These are phyloP conservation scores for Lentinula lateritia DNA, from an alignment of 768 basidiomycete species.

Conservation along the genomic window DNA sequence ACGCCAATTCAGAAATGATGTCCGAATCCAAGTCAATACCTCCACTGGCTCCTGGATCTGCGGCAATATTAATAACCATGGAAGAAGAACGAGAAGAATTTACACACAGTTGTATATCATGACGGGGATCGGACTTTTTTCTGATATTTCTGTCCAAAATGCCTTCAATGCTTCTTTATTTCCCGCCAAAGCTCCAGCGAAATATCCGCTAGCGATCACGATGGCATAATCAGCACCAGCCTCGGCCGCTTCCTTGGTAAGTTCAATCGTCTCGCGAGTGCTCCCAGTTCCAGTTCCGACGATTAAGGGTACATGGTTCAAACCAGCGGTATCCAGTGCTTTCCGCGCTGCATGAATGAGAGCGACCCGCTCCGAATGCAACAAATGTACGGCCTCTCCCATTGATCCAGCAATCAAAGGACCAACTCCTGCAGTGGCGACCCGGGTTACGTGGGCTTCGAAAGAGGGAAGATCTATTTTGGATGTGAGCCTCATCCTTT, in stretches of 20 bases:
- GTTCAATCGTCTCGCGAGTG: constrained; percentile 75
- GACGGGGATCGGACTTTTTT: constrained; percentile 81
- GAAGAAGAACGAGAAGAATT: not conserved
- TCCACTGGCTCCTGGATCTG: constrained; percentile 82
- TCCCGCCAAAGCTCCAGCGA: constrained; percentile 63
- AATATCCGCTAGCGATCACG: constrained; percentile 85
- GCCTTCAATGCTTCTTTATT: constrained; percentile 68
- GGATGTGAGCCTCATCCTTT: constrained; percentile 6
- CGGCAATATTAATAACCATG: constrained; percentile 10
- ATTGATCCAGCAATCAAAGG: constrained; percentile 77
- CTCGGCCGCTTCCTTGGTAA: constrained; percentile 70
- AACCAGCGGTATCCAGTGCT: constrained; percentile 63
- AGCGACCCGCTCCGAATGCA: constrained; percentile 58
- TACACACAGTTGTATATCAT: constrained; percentile 83
- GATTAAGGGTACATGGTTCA: constrained; percentile 59
- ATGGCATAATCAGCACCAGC: constrained; percentile 87
- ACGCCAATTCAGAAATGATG: constrained; percentile 74
- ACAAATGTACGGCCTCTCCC: constrained; percentile 79
- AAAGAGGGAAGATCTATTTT: constrained; percentile 60
- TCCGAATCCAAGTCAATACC: constrained; percentile 93
- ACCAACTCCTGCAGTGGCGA: constrained; percentile 62
- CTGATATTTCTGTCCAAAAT: constrained; percentile 72
- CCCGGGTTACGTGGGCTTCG: constrained; percentile 56
- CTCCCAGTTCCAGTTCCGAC: constrained; percentile 81
- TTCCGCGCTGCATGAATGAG: constrained; percentile 65